Conservation (phyloP, 108 stramenopile species). For the Pinguiococcus pyrenoidosus region DNA sequence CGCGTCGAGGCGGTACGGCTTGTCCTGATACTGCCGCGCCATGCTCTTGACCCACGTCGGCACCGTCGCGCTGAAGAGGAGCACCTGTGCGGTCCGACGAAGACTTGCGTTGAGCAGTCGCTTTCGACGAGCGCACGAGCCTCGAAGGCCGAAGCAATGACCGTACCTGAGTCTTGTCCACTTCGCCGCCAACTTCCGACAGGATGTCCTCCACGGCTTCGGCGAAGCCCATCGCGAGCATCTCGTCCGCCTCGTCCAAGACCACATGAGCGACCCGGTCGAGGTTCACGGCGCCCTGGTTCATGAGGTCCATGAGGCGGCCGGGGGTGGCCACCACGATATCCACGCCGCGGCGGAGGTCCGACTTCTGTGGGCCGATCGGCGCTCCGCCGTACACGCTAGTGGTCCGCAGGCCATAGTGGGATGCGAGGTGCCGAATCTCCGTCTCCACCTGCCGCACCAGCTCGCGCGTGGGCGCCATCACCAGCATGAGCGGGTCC, state of each 20-base stretch:
- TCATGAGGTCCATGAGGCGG: constrained; percentile 77
- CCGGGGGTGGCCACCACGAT: constrained; percentile 88
- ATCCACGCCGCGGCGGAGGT: constrained; percentile 61
- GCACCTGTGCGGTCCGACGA: no score
- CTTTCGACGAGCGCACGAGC: no score
- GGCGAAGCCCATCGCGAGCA: constrained; percentile 94
- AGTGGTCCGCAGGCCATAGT: constrained; percentile 50
- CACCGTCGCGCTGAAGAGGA: constrained; percentile 93
- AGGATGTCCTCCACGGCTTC: constrained; percentile 81
- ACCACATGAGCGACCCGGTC: constrained; percentile 63
- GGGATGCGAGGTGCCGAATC: constrained; percentile 25
- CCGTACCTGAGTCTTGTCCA: no score
- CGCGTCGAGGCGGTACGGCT: no score
- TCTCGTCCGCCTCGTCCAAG: constrained; percentile 91
- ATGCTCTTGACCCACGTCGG: constrained; percentile 85
- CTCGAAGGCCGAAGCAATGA: no score
- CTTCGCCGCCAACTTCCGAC: no score
- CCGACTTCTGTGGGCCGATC: constrained; percentile 65
- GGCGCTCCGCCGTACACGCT: constrained; percentile 84
- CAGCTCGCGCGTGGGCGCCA: constrained; percentile 87
- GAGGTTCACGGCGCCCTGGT: constrained; percentile 68
- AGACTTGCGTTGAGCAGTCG: no score
- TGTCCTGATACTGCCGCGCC: constrained; percentile 62
- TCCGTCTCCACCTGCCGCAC: constrained; percentile 80
- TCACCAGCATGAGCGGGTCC: constrained; percentile 61